Base-by-base conservation (phyloP, 768 basidiomycete genomes). In the Tulasnella sp. region DNA sequence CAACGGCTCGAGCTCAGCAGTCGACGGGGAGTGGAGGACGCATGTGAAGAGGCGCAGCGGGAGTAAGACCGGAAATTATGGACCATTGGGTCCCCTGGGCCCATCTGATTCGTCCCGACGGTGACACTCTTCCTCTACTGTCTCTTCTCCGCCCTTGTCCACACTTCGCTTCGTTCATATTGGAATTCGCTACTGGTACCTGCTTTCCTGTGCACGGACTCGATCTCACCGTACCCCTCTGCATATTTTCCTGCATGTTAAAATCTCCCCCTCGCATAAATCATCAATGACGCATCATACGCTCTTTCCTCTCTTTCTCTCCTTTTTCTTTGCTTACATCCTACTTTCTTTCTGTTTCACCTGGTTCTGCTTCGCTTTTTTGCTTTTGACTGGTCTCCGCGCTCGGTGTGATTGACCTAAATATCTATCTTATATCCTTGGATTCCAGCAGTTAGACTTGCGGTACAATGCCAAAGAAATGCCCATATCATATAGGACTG, bases 21-120 rank as follows among this genome's bases (percentile, higher is more conserved):
- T 70, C 38, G 71, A 65, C 45, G 63, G 58, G 50, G 70, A 70
- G 53, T 70, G 70, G 70, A 73, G 65, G 70, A 74, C 68, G 47
- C 75, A 76, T 53, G 70, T 69, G 59, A 74, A 75, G 66, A 73
- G 70, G 62, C 68, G 76, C 61, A 72, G 72, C 60, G 63, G 65
- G 41, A 67, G 67, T 65, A 41, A 26, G 21, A 55, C 17, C 30
- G 41, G n/a, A 13, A 34, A 55, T n/a, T 55, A 55, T 23, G 53
- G 53, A 11, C 53, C 53, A 21, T 41, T 55, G 53, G 53, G 53
- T 34, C 53, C 53, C 27, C 53, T 55, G 1, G 53, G 53, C 17
- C 53, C 53, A 5, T 27, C 45, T 21, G 26, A n/a, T 5, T 48
- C 19, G 26, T 27, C 45, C 19, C 5, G 19, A 19, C 45, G 26